Evolutionary conservation across 2,329 filamentous ascomycete genomes (phyloP), one percentile per base, ranked within the genome.

Genomic region (Monilinia fructicola): DNA sequence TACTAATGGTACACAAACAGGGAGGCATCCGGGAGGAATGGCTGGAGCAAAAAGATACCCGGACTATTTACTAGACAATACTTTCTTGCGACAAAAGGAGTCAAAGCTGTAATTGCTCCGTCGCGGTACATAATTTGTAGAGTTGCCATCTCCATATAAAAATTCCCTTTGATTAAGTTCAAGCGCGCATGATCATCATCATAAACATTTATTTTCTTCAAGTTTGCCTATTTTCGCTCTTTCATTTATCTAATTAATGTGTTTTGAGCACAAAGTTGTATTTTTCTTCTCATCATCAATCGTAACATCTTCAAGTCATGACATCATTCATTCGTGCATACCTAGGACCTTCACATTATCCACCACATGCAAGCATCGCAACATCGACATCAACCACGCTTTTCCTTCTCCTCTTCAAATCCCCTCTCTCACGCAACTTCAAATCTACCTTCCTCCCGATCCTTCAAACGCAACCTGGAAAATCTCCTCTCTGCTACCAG

Each of bases 31-130:
- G 3, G 69, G 71, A 31, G 66, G 67, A 7, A 67, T 72, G 64
- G 70, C 67, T 4, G 69, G 52, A 53, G 54, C 16, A 23, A 69
- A 35, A 48, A 48, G 67, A n/a, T 76, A 76, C 62, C 74, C 74
- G 12, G 73, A 74, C 64, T 75, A 70, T 59, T 54, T 76, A 26
- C 65, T 76, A 28, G 71, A 74, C 54, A 70, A 69, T 53, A 67
- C 64, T 9, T 73, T 73, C 61, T 54, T 60, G 23, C 68, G 59
- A 53, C 50, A 52, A 40, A 67, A 65, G 48, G 48, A 66, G 66
- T 60, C 64, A 23, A 66, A 61, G 26, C 35, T 61, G 38, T 66
- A 48, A 48, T 42, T 40, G 21, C 16, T 38, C 7, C 31, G 21
- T 50, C 31, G 28, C 14, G 23, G 9, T 21, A 53, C 7, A 61